Conservation (phyloP, 192 early-diverging fungal species). For the Geranomyces variabilis region DNA sequence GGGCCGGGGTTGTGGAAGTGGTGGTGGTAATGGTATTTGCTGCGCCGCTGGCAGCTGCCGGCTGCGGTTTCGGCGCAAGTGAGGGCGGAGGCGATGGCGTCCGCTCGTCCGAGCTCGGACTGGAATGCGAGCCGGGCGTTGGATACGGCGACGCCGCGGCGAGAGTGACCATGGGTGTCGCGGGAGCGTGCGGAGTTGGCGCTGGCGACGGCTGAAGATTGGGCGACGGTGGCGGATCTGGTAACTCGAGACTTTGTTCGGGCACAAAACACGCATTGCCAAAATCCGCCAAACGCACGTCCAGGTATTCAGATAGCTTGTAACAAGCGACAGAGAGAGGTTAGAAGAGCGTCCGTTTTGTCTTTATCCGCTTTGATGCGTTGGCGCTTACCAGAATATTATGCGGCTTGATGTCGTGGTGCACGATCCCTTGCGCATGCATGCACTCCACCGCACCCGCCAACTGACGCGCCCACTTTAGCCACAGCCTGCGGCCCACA, state of each 20-base stretch:
- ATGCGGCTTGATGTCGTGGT: slow-evolving; percentile 65
- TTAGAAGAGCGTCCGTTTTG: no score
- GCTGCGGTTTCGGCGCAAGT: background rate
- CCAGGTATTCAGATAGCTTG: slow-evolving; percentile 49
- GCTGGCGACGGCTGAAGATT: background rate
- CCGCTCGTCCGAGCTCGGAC: background rate
- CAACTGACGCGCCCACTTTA: slow-evolving; percentile 56
- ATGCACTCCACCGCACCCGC: slow-evolving; percentile 50
- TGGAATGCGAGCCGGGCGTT: background rate
- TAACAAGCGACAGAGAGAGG: background rate
- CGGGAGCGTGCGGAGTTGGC: background rate
- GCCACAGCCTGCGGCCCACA: slow-evolving; percentile 50
- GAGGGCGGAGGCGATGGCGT: no score
- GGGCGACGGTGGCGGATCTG: background rate
- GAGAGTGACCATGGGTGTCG: no score
- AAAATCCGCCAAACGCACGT: slow-evolving; percentile 56
- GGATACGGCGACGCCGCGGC: background rate
- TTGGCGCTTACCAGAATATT: slow-evolving; percentile 53
- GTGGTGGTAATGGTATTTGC: no score
- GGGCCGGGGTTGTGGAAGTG: no score
- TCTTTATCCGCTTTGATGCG: no score
- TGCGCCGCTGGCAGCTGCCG: background rate
- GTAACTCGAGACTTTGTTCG: slow-evolving; percentile 15
- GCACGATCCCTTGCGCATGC: slow-evolving; percentile 56
- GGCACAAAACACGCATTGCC: slow-evolving; percentile 58